Evolutionary conservation across 495 filamentous ascomycete species (phyloP).

Genomic region (Xylaria telfairii): DNA sequence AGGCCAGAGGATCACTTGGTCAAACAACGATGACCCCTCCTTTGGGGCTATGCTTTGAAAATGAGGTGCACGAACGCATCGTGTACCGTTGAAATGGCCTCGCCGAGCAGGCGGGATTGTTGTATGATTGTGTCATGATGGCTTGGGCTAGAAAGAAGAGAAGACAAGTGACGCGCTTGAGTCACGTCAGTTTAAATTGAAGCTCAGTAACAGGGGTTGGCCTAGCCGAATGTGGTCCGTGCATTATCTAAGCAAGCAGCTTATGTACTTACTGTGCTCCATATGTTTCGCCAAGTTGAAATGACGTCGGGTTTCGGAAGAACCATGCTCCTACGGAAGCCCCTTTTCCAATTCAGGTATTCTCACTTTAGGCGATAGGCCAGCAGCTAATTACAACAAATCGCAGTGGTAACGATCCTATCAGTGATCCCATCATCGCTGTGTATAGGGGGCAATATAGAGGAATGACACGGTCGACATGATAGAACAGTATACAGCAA

Average conservation of each 20-base stretch:
- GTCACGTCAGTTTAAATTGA: slow-evolving; percentile 22
- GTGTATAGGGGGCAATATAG: neutral
- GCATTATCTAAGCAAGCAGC: too few relatives aligned
- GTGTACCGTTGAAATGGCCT: slow-evolving; percentile 42
- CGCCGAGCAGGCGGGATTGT: slow-evolving; percentile 37
- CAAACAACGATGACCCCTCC: slow-evolving; percentile 69
- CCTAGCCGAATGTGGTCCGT: neutral
- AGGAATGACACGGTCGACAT: neutral
- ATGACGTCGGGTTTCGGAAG: slow-evolving; percentile 24
- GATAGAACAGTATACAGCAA: neutral
- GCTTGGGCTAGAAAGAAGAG: slow-evolving; percentile 21
- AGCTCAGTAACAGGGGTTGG: neutral
- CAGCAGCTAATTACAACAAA: neutral
- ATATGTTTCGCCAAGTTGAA: neutral
- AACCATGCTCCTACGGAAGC: slow-evolving; percentile 22
- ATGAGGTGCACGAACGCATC: slow-evolving; percentile 38
- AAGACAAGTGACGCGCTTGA: slow-evolving; percentile 17
- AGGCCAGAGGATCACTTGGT: slow-evolving; percentile 43
- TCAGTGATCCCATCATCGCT: too few relatives aligned
- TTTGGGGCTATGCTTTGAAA: slow-evolving; percentile 71
- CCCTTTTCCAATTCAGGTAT: slow-evolving; percentile 2
- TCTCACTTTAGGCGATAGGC: neutral
- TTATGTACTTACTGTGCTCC: too few relatives aligned
- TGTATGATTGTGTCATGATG: slow-evolving; percentile 37
- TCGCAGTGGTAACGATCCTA: neutral